Evolutionary conservation across 495 filamentous ascomycete genomes (phyloP), one percentile per base, ranked within the genome.

Genomic region (Penicillium coffeae): DNA sequence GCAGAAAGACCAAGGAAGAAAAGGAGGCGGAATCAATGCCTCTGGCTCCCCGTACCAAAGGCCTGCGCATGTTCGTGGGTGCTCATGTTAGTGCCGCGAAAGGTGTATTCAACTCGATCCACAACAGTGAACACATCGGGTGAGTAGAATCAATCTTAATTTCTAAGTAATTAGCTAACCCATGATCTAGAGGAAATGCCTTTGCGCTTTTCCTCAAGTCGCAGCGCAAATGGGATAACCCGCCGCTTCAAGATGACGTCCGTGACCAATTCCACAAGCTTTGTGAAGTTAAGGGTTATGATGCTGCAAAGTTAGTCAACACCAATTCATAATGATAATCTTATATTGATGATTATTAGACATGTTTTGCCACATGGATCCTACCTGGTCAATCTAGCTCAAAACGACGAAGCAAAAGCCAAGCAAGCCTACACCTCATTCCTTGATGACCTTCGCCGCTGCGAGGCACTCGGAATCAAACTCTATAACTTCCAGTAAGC

Each of bases 141-240:
- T 79, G 56, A 51, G 50, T 18, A 30, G 3, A 16, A 6, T 30
- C 2, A 34, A 14, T 7, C 15, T 25, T 58, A 15, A 19, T 40
- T 18, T 3, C 1, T 15, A 18, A 13, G 3, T 18, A 8, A 13
- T 19, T 13, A 10, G 41, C 55, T 64, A 50, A 62, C 21, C 34
- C 44, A 44, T 37, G 30, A 18, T 40, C 21, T 36, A 83, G 91
- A 46, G 90, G 84, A 18, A 98, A 98, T 60, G 81, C 90, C 16
- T 93, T 96, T 52, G 93, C 93, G 12, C 69, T 97, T 16, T 98
- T 98, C 68, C 77, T 97, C 47, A 97, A 97, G 62, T 93, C 87
- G 0, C 94, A 97, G 63, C 82, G 89, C 34, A 96, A 94, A 71
- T 98, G 93, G 93, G 72, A 76, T n/a, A 91, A 86, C 55, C 90